Conservation (phyloP, 495 filamentous ascomycete species). For the Daldinia decipiens region DNA sequence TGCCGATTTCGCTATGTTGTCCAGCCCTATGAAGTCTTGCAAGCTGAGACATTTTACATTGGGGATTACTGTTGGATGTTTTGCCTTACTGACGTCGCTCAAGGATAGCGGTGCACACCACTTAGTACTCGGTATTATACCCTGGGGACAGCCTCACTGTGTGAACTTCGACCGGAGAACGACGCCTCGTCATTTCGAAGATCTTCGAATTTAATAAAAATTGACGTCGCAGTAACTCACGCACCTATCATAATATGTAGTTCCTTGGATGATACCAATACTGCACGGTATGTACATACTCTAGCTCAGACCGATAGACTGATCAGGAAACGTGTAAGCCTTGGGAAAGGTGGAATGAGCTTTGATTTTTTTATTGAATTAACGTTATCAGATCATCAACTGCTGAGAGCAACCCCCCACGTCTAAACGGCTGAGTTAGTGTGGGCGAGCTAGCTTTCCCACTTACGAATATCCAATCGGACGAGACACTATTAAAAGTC, state of each 20-base stretch:
- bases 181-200: slow-evolving; percentile 30
- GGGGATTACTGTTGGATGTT: slow-evolving; percentile 1
- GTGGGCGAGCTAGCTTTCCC: slow-evolving; percentile 1
- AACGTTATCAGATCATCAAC: slow-evolving; percentile 35
- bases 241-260: slow-evolving; percentile 11
- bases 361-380: slow-evolving; percentile 14
- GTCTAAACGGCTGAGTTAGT: slow-evolving; percentile 5
- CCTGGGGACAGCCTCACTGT: slow-evolving; percentile 26
- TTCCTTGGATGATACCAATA: background rate
- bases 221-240: slow-evolving; percentile 29
- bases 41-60: slow-evolving; percentile 27
- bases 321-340: slow-evolving; percentile 9
- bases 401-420: slow-evolving; percentile 24
- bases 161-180: slow-evolving; percentile 11
- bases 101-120: slow-evolving; percentile 11
- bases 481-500: background rate
- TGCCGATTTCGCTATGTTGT: slow-evolving; percentile 35
- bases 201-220: slow-evolving; percentile 19
- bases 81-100: slow-evolving; percentile 22
- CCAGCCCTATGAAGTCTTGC: slow-evolving; percentile 29
- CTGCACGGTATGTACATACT: background rate
- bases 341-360: slow-evolving; percentile 30
- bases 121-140: background rate
- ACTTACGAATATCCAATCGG: slow-evolving; percentile 8
- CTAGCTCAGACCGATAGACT: slow-evolving; percentile 12